phyloP scores from a whole-genome alignment of 2,329 filamentous ascomycete species.

The Fusarium sp. region DNA sequence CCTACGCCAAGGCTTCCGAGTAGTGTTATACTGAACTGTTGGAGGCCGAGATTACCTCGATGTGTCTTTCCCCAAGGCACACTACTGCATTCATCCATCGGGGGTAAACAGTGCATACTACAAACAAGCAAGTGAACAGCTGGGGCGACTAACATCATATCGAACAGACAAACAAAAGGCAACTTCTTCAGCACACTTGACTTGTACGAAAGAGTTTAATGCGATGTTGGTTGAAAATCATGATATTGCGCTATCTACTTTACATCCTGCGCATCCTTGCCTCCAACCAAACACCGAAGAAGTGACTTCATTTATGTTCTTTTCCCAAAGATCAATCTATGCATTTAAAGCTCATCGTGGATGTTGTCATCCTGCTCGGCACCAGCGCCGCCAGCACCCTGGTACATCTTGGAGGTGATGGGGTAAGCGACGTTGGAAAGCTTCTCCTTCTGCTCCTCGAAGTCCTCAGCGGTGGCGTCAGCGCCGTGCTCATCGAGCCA shows the following conservation, averaged over 20 bases:
- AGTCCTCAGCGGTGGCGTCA: constrained; percentile 89
- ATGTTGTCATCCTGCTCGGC: constrained; percentile 73
- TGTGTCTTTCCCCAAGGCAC: too few relatives aligned
- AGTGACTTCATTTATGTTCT: constrained; percentile 44
- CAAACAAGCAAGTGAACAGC: not conserved
- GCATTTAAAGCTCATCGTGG: constrained; percentile 83
- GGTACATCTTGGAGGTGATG: constrained; percentile 98
- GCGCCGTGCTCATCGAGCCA: constrained; percentile 97
- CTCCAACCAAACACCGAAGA: constrained; percentile 47
- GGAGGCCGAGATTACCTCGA: too few relatives aligned
- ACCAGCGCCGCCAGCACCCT: constrained; percentile 65
- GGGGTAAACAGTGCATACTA: too few relatives aligned
- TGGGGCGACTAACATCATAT: not conserved
- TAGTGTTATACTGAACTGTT: not conserved
- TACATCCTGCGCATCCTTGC: constrained; percentile 43
- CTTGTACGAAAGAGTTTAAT: not conserved
- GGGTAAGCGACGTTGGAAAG: constrained; percentile 96
- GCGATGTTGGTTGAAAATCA: constrained; percentile 31
- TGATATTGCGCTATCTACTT: constrained; percentile 48
- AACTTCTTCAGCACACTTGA: not conserved
- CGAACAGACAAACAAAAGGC: not conserved
- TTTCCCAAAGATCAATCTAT: constrained; percentile 47
- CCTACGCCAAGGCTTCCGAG: not conserved
- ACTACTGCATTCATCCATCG: not conserved
- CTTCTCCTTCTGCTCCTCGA: constrained; percentile 99